Evolutionary conservation across 129 eudicot species (phyloP), one percentile per base, ranked within the genome.

Genomic region (Flaveria sonorensis): DNA sequence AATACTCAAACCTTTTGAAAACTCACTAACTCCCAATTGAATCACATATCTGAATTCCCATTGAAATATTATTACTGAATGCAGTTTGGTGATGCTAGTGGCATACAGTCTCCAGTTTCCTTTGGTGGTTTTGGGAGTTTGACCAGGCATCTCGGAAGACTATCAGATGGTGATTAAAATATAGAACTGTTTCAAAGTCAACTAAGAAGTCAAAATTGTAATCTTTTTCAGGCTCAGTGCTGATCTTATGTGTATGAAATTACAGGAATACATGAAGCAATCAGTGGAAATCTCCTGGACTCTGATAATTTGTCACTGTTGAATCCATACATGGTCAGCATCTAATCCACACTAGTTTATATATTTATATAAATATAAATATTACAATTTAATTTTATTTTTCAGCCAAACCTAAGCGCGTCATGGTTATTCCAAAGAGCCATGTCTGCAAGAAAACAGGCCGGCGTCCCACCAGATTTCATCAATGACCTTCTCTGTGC

Each of bases 371-470:
- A 28, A 15, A 19, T 52, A 36, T 19, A 28, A 15, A 32, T 24
- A 39, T 46, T 68, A 70, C 42, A 9, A 11, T 60, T 76, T 19
- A 20, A 2, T 7, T 19, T 51, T 8, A 43, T 21, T 13, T 18
- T 77, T 71, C 91, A 95, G 99, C 99, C 99, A 40, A 95, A 95
- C 68, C 78, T 95, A 73, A 95, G 99, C 73, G 87, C 99, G 42
- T 91, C 99, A 24, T 95, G 97, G 99, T 72, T 95, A 84, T 95
- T 95, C 80, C 99, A 95, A 95, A 83, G 93, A 82, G 99, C 99
- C 84, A 95, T 95, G 99, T 95, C 97, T 8, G 94, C 96, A 40
- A 91, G 92, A 69, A 92, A 86, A 82, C 81, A 82, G 65, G 77
- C 89, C 1, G 79, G 86, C 13, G 97, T 95, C 70, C 74, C 97